Conservation (phyloP, 495 filamentous ascomycete genomes). For the Podospora fimiseda region DNA sequence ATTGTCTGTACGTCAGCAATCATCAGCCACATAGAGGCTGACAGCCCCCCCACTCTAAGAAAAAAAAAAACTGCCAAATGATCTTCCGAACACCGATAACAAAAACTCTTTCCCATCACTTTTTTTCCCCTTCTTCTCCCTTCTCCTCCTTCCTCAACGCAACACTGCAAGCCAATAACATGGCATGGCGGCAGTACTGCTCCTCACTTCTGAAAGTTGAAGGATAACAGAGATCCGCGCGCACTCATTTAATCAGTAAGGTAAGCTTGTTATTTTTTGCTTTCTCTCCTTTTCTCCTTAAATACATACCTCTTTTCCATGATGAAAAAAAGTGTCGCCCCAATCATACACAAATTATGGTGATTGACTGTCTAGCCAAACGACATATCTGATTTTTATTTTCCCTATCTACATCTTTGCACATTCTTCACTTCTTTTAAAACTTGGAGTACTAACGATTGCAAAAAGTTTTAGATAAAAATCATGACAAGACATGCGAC, state of each 20-base stretch:
- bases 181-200: too few species aligned
- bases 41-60: not conserved
- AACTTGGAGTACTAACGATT: slow-evolving; percentile 14
- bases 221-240: too few species aligned
- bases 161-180: not conserved
- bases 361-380: slow-evolving; percentile 92
- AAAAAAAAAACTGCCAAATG: too few species aligned
- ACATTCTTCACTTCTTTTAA: not conserved
- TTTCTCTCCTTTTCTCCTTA: slow-evolving; percentile 3
- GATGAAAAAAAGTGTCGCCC: slow-evolving; percentile 88
- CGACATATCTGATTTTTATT: slow-evolving; percentile 62
- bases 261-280: slow-evolving; percentile 16
- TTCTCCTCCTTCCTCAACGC: not conserved
- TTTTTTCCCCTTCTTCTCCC: too few species aligned
- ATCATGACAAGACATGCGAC: too few species aligned
- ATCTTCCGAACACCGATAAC: slow-evolving; percentile 15
- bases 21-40: not conserved
- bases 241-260: too few species aligned
- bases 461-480: slow-evolving; percentile 1
- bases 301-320: slow-evolving; percentile 37
- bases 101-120: slow-evolving; percentile 6
- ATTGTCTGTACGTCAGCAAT: not conserved
- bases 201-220: too few species aligned
- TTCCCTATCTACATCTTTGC: slow-evolving; percentile 5
- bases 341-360: slow-evolving; percentile 79